Percentiles rank a stretch among this genome's conserved stretches.
Evolutionary conservation across 208 protist genomes (phyloP).

Genomic region (Trypanosoma avium): DNA sequence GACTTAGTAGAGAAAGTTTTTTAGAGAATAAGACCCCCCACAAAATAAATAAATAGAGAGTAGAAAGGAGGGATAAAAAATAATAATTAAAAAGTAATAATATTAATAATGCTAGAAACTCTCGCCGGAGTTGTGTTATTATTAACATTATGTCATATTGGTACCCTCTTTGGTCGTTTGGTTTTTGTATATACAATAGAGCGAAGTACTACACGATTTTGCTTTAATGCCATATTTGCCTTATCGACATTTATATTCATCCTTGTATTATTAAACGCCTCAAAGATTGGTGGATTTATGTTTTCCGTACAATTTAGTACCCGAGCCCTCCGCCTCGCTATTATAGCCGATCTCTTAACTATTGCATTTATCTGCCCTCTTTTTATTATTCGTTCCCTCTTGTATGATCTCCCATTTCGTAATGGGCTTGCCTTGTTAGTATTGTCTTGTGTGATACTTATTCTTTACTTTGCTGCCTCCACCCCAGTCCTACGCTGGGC

Average conservation of each 20-base stretch:
- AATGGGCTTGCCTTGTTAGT: not conserved
- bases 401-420: conserved; percentile 7
- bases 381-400: conserved; percentile 5
- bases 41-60: no score
- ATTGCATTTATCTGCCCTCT: conserved; percentile 17
- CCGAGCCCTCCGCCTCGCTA: conserved; percentile 7
- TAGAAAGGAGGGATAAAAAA: no score
- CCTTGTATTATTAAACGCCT: conserved; percentile 36
- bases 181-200: conserved; percentile 49
- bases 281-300: not conserved
- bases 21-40: no score
- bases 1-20: no score
- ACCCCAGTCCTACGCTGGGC: not conserved
- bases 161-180: conserved; percentile 38
- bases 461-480: not conserved
- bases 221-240: conserved; percentile 42
- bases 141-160: conserved; percentile 25
- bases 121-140: conserved; percentile 15
- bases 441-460: not conserved
- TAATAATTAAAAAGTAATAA: not conserved
- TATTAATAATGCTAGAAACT: not conserved
- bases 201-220: conserved; percentile 21
- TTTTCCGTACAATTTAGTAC: conserved; percentile 10
- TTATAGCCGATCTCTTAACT: conserved; percentile 6
- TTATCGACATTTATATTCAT: conserved; percentile 38